phyloP scores from a whole-genome alignment of 139 green algal species.

The Closterium sp. region DNA sequence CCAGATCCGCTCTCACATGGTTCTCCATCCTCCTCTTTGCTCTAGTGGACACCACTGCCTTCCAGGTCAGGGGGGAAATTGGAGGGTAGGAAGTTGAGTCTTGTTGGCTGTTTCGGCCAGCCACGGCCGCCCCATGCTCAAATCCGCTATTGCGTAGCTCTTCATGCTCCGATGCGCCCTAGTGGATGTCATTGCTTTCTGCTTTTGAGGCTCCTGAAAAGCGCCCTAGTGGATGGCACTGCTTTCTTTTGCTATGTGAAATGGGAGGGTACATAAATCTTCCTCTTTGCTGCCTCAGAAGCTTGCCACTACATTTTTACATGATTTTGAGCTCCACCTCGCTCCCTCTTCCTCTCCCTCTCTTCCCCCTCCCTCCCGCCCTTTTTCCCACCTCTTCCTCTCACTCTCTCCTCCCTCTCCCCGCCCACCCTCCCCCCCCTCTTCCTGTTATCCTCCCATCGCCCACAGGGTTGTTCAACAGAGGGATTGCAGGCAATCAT shows the following conservation, averaged over 20 bases:
- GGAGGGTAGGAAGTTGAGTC: background rate
- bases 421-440: no score
- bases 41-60: constrained; percentile 86
- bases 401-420: background rate
- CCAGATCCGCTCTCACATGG: background rate
- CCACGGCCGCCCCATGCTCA: background rate
- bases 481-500: constrained; percentile 58
- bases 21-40: background rate
- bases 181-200: constrained; percentile 86
- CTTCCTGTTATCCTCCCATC: no score
- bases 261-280: no score
- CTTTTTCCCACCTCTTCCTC: no score
- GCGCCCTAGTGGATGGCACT: constrained; percentile 79
- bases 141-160: background rate
- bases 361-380: no score
- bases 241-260: no score
- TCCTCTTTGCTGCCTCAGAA: no score
- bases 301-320: no score
- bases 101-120: background rate
- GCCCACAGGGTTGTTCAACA: no score
- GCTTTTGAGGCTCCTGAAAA: no score
- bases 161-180: constrained; percentile 25
- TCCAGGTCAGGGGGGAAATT: constrained; percentile 69
- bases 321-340: no score
- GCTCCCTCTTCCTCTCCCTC: no score